Evolutionary conservation across 345 rosid species (phyloP).

Genomic region (Schrenkiella parvula): DNA sequence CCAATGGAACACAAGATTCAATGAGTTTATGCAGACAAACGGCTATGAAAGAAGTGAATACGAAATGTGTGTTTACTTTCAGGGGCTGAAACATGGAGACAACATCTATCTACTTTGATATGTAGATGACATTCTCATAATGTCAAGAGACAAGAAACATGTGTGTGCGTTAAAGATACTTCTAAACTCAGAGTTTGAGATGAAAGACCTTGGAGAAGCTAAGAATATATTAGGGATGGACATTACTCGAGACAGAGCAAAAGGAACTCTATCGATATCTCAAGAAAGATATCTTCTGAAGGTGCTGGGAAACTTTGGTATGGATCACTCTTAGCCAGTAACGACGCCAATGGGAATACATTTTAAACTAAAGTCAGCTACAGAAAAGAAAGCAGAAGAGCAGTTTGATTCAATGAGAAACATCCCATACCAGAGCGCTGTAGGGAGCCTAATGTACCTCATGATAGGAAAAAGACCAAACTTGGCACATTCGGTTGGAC

Average conservation of each 20-base stretch:
- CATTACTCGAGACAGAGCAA: not conserved
- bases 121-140: not conserved
- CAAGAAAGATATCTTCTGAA: not conserved
- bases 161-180: not conserved
- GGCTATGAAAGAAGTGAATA: not conserved
- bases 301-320: not conserved
- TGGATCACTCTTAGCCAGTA: not conserved
- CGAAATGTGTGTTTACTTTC: not conserved
- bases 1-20: not conserved
- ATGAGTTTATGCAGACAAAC: not conserved
- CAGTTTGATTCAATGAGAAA: not conserved
- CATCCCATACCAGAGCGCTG: not conserved
- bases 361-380: not conserved
- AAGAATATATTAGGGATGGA: not conserved
- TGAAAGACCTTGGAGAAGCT: not conserved
- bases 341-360: not conserved
- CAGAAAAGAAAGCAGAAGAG: not conserved
- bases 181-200: not conserved
- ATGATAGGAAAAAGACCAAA: not conserved
- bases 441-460: not conserved
- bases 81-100: no score
- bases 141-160: not conserved
- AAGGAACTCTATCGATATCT: not conserved
- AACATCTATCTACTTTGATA: not conserved
- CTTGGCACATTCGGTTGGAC: not conserved